Percentiles rank a stretch among this genome's conserved stretches.
These are phyloP conservation scores for Hymenoscyphus scutula DNA, from an alignment of 2,329 filamentous ascomycete species.

Conservation along the genomic window DNA sequence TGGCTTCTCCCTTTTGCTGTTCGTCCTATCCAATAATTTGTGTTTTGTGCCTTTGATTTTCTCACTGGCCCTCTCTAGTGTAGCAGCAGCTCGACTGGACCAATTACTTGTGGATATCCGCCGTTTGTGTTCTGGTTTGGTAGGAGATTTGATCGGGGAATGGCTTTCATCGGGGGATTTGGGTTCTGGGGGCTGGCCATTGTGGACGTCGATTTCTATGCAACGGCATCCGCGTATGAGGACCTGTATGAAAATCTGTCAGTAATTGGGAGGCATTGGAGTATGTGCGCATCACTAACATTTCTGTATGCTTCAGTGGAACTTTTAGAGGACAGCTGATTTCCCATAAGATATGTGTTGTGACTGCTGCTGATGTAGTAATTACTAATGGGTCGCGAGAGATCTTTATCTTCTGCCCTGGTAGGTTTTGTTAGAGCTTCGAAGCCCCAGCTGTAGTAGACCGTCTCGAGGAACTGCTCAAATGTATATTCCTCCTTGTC, in stretches of 20 bases:
- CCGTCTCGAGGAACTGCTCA: slow-evolving; percentile 33
- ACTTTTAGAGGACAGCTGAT: slow-evolving; percentile 74
- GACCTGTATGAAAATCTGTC: slow-evolving; percentile 46
- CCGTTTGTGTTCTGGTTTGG: slow-evolving; percentile 44
- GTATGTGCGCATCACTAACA: slow-evolving; percentile 46
- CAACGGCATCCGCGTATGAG: slow-evolving; percentile 78
- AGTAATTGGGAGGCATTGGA: neutral
- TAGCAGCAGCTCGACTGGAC: slow-evolving; percentile 32
- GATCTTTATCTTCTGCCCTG: slow-evolving; percentile 28
- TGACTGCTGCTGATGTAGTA: slow-evolving; percentile 96
- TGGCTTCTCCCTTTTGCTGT: neutral
- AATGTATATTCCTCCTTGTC: slow-evolving; percentile 35
- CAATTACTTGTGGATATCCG: slow-evolving; percentile 35
- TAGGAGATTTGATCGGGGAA: slow-evolving; percentile 31
- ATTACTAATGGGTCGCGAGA: slow-evolving; percentile 47
- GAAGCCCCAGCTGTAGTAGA: slow-evolving; percentile 33
- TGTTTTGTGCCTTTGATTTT: slow-evolving; percentile 30
- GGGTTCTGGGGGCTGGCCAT: slow-evolving; percentile 53
- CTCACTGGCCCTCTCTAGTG: slow-evolving; percentile 31
- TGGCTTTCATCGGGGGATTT: slow-evolving; percentile 4
- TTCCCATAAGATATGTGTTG: slow-evolving; percentile 87
- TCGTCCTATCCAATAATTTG: slow-evolving; percentile 21
- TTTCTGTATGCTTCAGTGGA: slow-evolving; percentile 76
- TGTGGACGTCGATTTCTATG: slow-evolving; percentile 94
- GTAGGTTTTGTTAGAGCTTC: slow-evolving; percentile 26